Conservation (phyloP, 805 yeast genomes). For the Allodekkera sacchari region DNA sequence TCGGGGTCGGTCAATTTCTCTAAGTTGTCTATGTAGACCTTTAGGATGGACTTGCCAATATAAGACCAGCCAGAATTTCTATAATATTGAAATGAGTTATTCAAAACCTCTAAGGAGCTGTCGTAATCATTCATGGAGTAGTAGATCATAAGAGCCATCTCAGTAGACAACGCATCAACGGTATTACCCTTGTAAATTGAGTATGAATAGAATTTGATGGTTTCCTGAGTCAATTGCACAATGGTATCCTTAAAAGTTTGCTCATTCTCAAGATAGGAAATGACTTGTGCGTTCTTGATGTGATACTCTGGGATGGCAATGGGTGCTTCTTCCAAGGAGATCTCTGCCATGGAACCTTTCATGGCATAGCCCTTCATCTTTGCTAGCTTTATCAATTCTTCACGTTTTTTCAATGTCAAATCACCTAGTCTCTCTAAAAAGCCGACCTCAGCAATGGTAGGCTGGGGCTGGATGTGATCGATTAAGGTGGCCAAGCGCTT, state of each 20-base stretch:
- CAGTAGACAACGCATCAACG: conserved; percentile 67
- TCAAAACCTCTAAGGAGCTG: conserved; percentile 54
- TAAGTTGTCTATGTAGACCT: conserved; percentile 62
- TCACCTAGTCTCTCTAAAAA: conserved; percentile 39
- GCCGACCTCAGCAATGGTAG: conserved; percentile 7
- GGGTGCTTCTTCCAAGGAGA: conserved; percentile 11
- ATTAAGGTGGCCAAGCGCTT: conserved; percentile 12
- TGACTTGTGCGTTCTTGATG: conserved; percentile 12
- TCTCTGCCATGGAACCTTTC: conserved; percentile 22
- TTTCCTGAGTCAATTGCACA: conserved; percentile 44
- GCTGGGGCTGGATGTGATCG: conserved; percentile 8
- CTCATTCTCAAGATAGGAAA: conserved; percentile 22
- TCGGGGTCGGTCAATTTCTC: conserved; percentile 27
- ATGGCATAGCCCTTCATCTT: conserved; percentile 20
- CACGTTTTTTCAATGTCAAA: conserved; percentile 38
- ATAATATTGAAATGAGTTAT: conserved; percentile 62
- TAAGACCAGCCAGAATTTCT: conserved; percentile 65
- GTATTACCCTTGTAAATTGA: conserved; percentile 51
- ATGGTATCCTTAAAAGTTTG: conserved; percentile 33
- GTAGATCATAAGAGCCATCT: conserved; percentile 59
- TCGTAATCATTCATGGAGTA: conserved; percentile 46
- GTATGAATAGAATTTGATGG: conserved; percentile 42
- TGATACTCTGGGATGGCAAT: conserved; percentile 8
- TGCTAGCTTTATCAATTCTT: conserved; percentile 31
- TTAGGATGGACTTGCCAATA: conserved; percentile 59